Evolutionary conservation across 192 early-diverging fungal species (phyloP).

Genomic region (Umbelopsis sp.): DNA sequence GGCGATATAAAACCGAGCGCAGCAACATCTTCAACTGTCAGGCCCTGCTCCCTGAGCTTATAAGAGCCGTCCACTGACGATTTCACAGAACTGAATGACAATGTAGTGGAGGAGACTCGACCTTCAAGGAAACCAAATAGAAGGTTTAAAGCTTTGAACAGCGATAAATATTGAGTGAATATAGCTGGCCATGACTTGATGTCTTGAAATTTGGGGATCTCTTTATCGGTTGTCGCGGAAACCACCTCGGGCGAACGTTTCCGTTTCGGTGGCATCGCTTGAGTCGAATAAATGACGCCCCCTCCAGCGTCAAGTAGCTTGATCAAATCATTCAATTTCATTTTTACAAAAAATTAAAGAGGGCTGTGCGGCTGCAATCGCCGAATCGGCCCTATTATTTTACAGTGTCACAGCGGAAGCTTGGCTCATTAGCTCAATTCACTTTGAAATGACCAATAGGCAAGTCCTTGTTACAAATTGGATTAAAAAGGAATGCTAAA

Average conservation of each 20-base stretch:
- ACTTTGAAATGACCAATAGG: slow-evolving; percentile 12
- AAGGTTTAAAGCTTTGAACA: slow-evolving; percentile 8
- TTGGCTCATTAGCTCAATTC: neutral
- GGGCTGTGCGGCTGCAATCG: too few species aligned
- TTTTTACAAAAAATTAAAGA: too few species aligned
- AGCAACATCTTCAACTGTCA: neutral
- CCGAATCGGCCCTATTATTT: too few species aligned
- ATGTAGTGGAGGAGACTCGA: neutral
- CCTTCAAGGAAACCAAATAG: slow-evolving; percentile 11
- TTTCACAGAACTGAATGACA: slow-evolving; percentile 10
- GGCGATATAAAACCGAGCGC: neutral
- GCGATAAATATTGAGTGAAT: neutral
- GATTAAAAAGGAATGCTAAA: too few species aligned
- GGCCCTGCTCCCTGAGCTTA: neutral
- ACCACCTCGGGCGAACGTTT: neutral
- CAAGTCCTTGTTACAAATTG: neutral
- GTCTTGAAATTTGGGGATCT: neutral
- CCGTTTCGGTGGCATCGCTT: slow-evolving; percentile 8
- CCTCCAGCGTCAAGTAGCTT: too few species aligned
- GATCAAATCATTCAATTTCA: too few species aligned
- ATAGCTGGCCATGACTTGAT: neutral
- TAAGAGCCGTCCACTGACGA: slow-evolving; percentile 1
- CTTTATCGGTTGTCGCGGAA: neutral
- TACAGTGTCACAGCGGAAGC: too few species aligned
- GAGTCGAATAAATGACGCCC: neutral